phyloP scores from a whole-genome alignment of 2,329 filamentous ascomycete species.

The Amphichorda felina region DNA sequence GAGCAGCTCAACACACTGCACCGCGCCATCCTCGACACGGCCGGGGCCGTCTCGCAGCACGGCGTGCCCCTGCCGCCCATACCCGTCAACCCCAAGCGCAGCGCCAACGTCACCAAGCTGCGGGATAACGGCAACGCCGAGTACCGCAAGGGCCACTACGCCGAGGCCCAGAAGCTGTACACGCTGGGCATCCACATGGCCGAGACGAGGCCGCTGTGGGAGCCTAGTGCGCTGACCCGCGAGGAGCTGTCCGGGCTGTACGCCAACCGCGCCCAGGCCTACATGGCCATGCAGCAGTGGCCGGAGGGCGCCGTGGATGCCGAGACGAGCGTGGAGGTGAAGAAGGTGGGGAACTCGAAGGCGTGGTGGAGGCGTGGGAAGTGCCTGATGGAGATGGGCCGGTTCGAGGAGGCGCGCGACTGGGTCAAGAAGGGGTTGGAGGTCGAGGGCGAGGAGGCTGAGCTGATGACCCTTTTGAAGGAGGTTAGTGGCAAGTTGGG shows the following conservation, averaged over 20 bases:
- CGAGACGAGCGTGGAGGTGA: conserved; percentile 77
- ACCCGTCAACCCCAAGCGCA: conserved; percentile 86
- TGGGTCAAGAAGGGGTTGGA: conserved; percentile 72
- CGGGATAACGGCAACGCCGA: conserved; percentile 76
- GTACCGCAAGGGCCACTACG: conserved; percentile 65
- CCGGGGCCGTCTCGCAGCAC: conserved; percentile 41
- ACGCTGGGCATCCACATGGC: conserved; percentile 86
- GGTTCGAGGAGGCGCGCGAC: conserved; percentile 68
- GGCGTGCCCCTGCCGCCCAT: conserved; percentile 72
- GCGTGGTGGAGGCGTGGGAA: conserved; percentile 84
- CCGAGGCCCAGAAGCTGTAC: conserved; percentile 72
- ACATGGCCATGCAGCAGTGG: conserved; percentile 77
- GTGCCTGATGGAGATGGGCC: conserved; percentile 83
- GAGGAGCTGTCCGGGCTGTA: conserved; percentile 76
- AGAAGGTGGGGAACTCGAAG: conserved; percentile 80
- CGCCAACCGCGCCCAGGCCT: conserved; percentile 79
- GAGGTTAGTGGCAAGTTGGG: conserved; percentile 42
- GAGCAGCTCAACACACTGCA: conserved; percentile 68
- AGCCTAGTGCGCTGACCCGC: conserved; percentile 68
- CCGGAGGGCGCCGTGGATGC: conserved; percentile 80
- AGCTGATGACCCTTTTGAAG: conserved; percentile 50
- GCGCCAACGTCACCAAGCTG: conserved; percentile 78
- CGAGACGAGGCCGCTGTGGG: conserved; percentile 70
- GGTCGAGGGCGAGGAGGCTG: conserved; percentile 62
- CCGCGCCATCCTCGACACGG: conserved; percentile 50